phyloP scores from a whole-genome alignment of 495 filamentous ascomycete genomes.

The Talaromyces liani region DNA sequence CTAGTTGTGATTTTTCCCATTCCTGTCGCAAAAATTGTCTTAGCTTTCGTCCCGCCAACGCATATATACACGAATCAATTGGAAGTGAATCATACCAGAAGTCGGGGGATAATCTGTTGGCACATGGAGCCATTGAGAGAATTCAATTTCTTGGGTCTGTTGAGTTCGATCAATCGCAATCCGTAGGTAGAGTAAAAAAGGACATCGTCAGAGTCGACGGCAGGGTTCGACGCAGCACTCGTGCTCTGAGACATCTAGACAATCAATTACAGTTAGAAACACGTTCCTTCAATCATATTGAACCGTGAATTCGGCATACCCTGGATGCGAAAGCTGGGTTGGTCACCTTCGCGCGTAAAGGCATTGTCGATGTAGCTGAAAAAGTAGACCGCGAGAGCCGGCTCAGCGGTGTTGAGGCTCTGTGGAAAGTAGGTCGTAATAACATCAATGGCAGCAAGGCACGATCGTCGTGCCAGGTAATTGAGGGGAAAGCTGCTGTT shows the following conservation, averaged over 20 bases:
- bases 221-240: slow-evolving; percentile 38
- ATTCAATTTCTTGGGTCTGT: slow-evolving; percentile 85
- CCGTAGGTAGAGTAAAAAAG: slow-evolving; percentile 83
- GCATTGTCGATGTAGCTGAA: slow-evolving; percentile 52
- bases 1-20: slow-evolving; percentile 89
- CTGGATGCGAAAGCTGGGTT: slow-evolving; percentile 48
- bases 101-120: slow-evolving; percentile 77
- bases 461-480: neutral
- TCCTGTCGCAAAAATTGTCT: slow-evolving; percentile 39
- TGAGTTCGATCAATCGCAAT: slow-evolving; percentile 86
- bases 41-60: neutral
- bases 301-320: slow-evolving; percentile 19
- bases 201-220: slow-evolving; percentile 83
- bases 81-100: slow-evolving; percentile 61
- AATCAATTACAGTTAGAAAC: slow-evolving; percentile 3
- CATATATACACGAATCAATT: no score
- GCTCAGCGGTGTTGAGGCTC: slow-evolving; percentile 43
- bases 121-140: slow-evolving; percentile 90
- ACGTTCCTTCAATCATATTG: slow-evolving; percentile 5
- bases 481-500: neutral
- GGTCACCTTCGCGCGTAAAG: slow-evolving; percentile 76
- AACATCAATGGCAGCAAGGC: slow-evolving; percentile 40
- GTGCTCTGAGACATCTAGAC: slow-evolving; percentile 50
- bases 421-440: slow-evolving; percentile 37
- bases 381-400: slow-evolving; percentile 41